Percentiles rank a stretch among this genome's conserved stretches.
Conservation (phyloP, 371 early-diverging fungal species). For the Saksenaea vasiformis region DNA sequence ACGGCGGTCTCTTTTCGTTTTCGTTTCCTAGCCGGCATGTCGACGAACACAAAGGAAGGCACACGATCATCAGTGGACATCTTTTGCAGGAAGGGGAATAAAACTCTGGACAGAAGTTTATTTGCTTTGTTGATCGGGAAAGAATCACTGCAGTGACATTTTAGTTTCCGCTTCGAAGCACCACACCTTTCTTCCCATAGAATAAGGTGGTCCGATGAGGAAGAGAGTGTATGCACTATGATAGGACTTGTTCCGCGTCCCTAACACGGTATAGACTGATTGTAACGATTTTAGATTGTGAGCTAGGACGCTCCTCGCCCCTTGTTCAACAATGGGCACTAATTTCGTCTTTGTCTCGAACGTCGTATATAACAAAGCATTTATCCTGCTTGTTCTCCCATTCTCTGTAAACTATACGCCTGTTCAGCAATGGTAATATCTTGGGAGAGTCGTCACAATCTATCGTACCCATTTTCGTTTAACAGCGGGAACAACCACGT, state of each 20-base stretch:
- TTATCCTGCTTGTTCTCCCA: background rate
- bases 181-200: no score
- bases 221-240: no score
- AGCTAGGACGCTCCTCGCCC: no score
- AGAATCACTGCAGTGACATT: background rate
- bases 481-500: background rate
- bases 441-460: background rate
- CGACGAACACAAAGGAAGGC: background rate
- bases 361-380: background rate
- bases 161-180: background rate
- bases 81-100: background rate
- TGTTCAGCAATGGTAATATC: background rate
- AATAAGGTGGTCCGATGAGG: no score
- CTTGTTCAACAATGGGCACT: background rate
- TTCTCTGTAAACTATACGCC: background rate
- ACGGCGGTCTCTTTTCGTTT: background rate
- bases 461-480: background rate
- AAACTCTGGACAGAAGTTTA: no score
- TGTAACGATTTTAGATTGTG: no score
- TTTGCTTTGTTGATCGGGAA: background rate
- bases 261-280: no score
- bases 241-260: no score
- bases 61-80: background rate
- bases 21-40: background rate
- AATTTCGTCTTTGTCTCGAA: background rate